Percentiles rank a stretch among this genome's conserved stretches.
These are phyloP conservation scores for Kondoa subrosea DNA, from an alignment of 768 basidiomycete species.

Conservation along the genomic window DNA sequence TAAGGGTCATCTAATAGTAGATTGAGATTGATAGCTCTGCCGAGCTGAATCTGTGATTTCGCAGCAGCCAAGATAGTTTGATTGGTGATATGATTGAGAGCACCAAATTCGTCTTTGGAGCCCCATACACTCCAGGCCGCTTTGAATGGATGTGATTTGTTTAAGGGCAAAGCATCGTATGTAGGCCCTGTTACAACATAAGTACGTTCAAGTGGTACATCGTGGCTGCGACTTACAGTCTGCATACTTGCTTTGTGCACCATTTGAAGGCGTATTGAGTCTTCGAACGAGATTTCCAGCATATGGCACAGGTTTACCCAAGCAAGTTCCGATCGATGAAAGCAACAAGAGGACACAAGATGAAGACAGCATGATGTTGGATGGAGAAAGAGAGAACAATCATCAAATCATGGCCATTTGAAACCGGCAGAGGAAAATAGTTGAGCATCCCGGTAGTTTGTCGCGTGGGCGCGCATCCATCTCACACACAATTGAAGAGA, in stretches of 20 bases:
- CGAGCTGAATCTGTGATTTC: neutral
- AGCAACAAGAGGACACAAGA: neutral
- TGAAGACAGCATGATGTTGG: no score
- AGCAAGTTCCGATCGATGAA: neutral
- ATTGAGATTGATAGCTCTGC: conserved; percentile 1
- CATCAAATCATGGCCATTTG: no score
- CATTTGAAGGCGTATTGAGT: neutral
- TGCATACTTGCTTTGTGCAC: neutral
- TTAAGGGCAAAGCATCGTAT: neutral
- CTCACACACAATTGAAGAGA: no score
- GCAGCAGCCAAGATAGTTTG: neutral
- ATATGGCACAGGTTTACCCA: neutral
- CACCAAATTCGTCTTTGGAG: conserved; percentile 1
- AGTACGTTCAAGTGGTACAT: neutral
- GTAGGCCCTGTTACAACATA: neutral
- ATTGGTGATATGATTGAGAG: conserved; percentile 3
- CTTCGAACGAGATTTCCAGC: neutral
- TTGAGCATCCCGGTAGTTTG: no score
- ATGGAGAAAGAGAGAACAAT: no score
- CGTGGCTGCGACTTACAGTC: neutral
- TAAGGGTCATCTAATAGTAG: neutral
- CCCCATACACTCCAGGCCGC: conserved; percentile 4
- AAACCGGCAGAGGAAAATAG: no score
- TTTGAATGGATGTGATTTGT: neutral
- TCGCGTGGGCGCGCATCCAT: no score